Percentiles rank a stretch among this genome's conserved stretches.
These are phyloP conservation scores for Stagonosporopsis chrysanthemi DNA, from an alignment of 2,329 filamentous ascomycete genomes.

Conservation along the genomic window DNA sequence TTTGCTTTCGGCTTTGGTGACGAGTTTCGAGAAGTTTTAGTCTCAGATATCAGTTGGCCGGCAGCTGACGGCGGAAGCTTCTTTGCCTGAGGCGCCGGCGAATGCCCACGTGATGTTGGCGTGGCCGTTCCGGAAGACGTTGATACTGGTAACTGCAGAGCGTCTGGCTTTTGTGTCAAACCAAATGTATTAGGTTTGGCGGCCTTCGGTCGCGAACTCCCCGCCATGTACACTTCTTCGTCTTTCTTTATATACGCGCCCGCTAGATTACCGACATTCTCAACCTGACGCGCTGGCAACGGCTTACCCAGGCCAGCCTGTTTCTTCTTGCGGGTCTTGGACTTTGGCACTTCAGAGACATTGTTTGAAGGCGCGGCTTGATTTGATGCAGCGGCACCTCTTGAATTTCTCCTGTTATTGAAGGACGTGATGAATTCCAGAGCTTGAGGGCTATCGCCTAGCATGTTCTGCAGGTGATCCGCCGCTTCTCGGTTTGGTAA, in stretches of 20 bases:
- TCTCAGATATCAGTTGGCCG: constrained; percentile 83
- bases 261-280: constrained; percentile 68
- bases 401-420: constrained; percentile 68
- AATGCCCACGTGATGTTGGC: constrained; percentile 46
- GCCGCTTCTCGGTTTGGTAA: constrained; percentile 80
- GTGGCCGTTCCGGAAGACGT: constrained; percentile 42
- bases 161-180: constrained; percentile 61
- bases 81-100: constrained; percentile 56
- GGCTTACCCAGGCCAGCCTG: constrained; percentile 48
- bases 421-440: constrained; percentile 76
- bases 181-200: constrained; percentile 56
- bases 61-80: constrained; percentile 72
- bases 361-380: constrained; percentile 29
- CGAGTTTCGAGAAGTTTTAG: constrained; percentile 62
- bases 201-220: constrained; percentile 47
- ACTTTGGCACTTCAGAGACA: constrained; percentile 42
- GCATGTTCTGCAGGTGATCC: constrained; percentile 84
- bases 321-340: constrained; percentile 53
- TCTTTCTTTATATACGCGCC: constrained; percentile 81
- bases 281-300: constrained; percentile 54
- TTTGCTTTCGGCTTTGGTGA: constrained; percentile 66
- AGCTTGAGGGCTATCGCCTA: constrained; percentile 82
- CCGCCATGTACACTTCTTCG: constrained; percentile 75
- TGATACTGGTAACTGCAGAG: constrained; percentile 43
- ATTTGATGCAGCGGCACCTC: constrained; percentile 29